A percentile compares a stretch with the other conserved stretches of the same genome.
phyloP scores from a whole-genome alignment of 1,284 basidiomycete species.

The Boletellus deceptivus region DNA sequence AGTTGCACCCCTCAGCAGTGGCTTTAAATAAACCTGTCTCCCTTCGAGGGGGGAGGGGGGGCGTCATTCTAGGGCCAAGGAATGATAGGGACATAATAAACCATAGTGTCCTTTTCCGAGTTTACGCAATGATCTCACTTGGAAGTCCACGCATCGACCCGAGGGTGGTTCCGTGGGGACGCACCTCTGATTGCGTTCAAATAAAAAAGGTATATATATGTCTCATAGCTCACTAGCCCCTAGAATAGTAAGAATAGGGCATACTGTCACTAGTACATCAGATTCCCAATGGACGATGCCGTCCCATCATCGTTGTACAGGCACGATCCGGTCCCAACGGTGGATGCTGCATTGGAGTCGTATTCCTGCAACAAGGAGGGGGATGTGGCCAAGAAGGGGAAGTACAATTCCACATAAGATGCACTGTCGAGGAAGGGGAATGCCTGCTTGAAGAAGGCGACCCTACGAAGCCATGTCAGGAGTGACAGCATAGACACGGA shows the following conservation, averaged over 20 bases:
- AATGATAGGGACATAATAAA: too few relatives aligned
- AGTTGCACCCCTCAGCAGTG: too few relatives aligned
- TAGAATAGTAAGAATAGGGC: background rate
- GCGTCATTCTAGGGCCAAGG: too few relatives aligned
- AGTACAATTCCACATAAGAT: conserved; percentile 33
- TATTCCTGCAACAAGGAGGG: conserved; percentile 23
- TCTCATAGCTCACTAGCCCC: background rate
- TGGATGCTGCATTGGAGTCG: conserved; percentile 9
- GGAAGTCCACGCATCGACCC: too few relatives aligned
- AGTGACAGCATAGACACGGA: background rate
- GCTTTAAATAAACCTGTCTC: too few relatives aligned
- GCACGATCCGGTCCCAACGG: conserved; percentile 29
- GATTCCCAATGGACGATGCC: conserved; percentile 21
- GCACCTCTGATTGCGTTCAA: too few relatives aligned
- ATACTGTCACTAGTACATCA: conserved; percentile 16
- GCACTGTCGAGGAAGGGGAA: conserved; percentile 33
- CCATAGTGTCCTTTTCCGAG: too few relatives aligned
- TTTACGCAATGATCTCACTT: too few relatives aligned
- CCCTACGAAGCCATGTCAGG: conserved; percentile 18
- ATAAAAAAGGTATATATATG: background rate
- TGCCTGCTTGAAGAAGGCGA: conserved; percentile 33
- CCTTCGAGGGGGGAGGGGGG: too few relatives aligned
- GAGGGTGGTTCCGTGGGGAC: too few relatives aligned
- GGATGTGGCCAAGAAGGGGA: conserved; percentile 36
- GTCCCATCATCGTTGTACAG: conserved; percentile 27